Base-by-base conservation (phyloP, 2,329 filamentous ascomycete species). In the Verticillium zaregamsianum region DNA sequence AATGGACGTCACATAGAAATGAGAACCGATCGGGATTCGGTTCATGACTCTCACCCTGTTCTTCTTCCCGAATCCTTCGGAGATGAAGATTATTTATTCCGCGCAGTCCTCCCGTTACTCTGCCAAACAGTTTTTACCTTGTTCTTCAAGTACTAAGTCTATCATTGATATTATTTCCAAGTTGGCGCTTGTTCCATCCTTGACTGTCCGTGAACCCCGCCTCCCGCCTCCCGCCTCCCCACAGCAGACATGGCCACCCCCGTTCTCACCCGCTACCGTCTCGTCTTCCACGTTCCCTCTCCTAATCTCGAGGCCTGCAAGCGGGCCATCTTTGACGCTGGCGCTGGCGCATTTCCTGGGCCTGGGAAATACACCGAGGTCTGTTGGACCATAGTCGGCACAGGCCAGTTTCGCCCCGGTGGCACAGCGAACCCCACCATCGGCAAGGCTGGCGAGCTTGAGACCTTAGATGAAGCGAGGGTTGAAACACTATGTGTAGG, bases 361-460 rank as follows among this genome's bases (percentile, higher is more conserved):
- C 68, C 76, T 1, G 81, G 80, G n/a, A 79, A 79, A 66, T 86
- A 86, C 68, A 83, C 80, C 28, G 82, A 87, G 66, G 82, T 77
- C 69, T 81, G 80, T 71, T 87, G 78, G 76, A 75, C 76, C 3
- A 72, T 76, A 0, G 65, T 73, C 4, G 89, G 89, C 5, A 85
- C 77, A 0, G 87, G 87, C 0, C 88, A 91, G 68, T 92, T 91
- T 72, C 82, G 85, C 0, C 88, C 88, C 0, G 86, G 85, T 0
- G 79, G 80, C 60, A 71, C 77, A 0, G 86, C 89, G 1, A 87
- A 87, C 57, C 89, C 89, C 3, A 75, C 86, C 68, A 86, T 90
- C 64, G 89, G 89, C 0, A 74, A 74, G 11, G 75, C 80, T 1
- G 86, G 87, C 0, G 40, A 76, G 49, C 68, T 90, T 0, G 86